These are phyloP conservation scores for Hyaloperonospora brassicae DNA, from an alignment of 352 stramenopile species.

Conservation along the genomic window DNA sequence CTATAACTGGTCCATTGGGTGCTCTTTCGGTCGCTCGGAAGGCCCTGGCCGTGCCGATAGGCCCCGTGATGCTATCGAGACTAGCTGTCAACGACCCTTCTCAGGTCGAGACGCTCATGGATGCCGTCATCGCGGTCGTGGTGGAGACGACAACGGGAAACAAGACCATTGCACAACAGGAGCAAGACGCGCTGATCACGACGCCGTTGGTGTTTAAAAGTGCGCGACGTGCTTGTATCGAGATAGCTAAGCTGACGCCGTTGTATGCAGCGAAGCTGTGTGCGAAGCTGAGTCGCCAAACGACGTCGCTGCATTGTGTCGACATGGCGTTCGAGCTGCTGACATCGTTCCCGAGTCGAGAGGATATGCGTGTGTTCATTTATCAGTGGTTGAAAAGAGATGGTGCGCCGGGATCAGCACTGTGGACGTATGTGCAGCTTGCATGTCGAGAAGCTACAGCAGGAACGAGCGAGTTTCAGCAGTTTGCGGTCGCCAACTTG, in stretches of 20 bases:
- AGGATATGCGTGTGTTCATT: conserved; percentile 35
- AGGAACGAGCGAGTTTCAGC: conserved; percentile 17
- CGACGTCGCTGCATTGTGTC: conserved; percentile 23
- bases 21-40: conserved; percentile 10
- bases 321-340: conserved; percentile 18
- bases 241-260: conserved; percentile 30
- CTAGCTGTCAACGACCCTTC: conserved; percentile 49
- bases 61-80: conserved; percentile 32
- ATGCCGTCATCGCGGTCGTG: conserved; percentile 29
- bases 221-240: conserved; percentile 18
- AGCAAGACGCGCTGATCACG: conserved; percentile 20
- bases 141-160: conserved; percentile 9
- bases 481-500: conserved; percentile 10
- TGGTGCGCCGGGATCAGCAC: conserved; percentile 11
- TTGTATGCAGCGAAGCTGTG: conserved; percentile 25
- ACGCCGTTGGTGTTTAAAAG: conserved; percentile 11
- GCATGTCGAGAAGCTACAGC: conserved; percentile 8
- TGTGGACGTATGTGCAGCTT: conserved; percentile 25
- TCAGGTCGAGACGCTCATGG: conserved; percentile 29
- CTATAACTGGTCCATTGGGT: conserved; percentile 10
- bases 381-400: conserved; percentile 35
- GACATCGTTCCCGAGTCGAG: conserved; percentile 8
- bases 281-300: conserved; percentile 28
- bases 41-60: conserved; percentile 32
- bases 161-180: conserved; percentile 27